A percentile compares a stretch with the other conserved stretches of the same genome.
phyloP scores from a whole-genome alignment of 805 yeast species.

The Brettanomyces nanus region DNA sequence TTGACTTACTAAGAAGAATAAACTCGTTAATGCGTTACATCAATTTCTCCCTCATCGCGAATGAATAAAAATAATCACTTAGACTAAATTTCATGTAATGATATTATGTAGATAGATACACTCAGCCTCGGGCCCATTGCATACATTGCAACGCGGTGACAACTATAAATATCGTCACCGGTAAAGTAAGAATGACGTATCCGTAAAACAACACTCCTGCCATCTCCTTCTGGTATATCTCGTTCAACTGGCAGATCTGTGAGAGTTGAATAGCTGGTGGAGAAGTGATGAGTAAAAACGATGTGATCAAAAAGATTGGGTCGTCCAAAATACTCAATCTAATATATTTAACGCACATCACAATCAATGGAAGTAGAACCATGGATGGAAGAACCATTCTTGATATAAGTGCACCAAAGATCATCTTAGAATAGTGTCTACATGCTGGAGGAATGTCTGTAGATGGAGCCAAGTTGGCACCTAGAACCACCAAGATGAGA shows the following conservation, averaged over 20 bases:
- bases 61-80: no score
- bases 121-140: slow-evolving; percentile 22
- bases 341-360: slow-evolving; percentile 54
- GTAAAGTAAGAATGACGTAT: slow-evolving; percentile 65
- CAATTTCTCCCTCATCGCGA: no score
- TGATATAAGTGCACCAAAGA: slow-evolving; percentile 62
- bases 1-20: no score
- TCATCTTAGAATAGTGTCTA: slow-evolving; percentile 51
- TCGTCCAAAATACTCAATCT: slow-evolving; percentile 66
- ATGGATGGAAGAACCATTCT: slow-evolving; percentile 74
- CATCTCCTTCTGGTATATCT: slow-evolving; percentile 73
- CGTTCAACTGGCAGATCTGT: slow-evolving; percentile 72
- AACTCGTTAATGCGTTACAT: no score
- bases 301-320: slow-evolving; percentile 71
- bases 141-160: slow-evolving; percentile 55
- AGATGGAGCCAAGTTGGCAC: slow-evolving; percentile 70
- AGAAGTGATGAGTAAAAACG: slow-evolving; percentile 64
- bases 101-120: no score
- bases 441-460: slow-evolving; percentile 60
- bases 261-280: slow-evolving; percentile 83
- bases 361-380: slow-evolving; percentile 57
- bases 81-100: no score
- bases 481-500: slow-evolving; percentile 63
- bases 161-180: slow-evolving; percentile 66
- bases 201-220: slow-evolving; percentile 80